Conservation (phyloP, 2,329 filamentous ascomycete genomes). For the Penicillium fuscoglaucum region DNA sequence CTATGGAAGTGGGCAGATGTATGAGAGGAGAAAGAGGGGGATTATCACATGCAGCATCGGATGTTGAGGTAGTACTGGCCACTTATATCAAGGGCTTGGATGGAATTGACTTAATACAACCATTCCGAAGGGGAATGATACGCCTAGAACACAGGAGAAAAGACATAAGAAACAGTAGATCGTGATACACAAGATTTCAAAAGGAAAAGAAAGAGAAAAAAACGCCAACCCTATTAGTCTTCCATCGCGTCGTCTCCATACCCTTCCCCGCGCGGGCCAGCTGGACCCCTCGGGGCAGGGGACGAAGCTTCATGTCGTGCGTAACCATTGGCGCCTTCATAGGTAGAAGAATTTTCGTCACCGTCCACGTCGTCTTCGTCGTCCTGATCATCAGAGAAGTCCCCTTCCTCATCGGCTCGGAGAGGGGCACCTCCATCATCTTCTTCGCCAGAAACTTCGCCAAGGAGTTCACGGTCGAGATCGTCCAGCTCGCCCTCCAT, state of each 20-base stretch:
- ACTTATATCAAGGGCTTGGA: not conserved
- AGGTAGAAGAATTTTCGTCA: conserved; percentile 36
- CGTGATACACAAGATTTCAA: conserved; percentile 12
- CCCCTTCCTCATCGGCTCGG: conserved; percentile 29
- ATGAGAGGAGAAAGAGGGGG: conserved; percentile 4
- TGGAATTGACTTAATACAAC: conserved; percentile 4
- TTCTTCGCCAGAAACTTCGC: conserved; percentile 40
- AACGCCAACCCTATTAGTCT: conserved; percentile 20
- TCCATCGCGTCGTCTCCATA: conserved; percentile 34
- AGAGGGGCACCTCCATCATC: conserved; percentile 24
- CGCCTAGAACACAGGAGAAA: conserved; percentile 1
- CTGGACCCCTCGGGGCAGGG: conserved; percentile 22
- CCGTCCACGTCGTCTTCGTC: conserved; percentile 30
- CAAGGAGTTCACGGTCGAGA: conserved; percentile 40
- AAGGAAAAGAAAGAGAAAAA: not conserved
- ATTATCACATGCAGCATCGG: conserved; percentile 7
- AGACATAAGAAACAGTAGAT: conserved; percentile 12
- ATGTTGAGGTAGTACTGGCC: not conserved
- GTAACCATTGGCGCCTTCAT: conserved; percentile 36
- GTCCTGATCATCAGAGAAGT: conserved; percentile 38
- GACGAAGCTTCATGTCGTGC: conserved; percentile 36
- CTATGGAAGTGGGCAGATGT: not conserved
- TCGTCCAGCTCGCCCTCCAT: conserved; percentile 41
- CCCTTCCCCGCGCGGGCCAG: conserved; percentile 21
- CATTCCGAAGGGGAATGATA: not conserved